Evolutionary conservation across 768 basidiomycete species (phyloP).

Genomic region (Panus rudis): DNA sequence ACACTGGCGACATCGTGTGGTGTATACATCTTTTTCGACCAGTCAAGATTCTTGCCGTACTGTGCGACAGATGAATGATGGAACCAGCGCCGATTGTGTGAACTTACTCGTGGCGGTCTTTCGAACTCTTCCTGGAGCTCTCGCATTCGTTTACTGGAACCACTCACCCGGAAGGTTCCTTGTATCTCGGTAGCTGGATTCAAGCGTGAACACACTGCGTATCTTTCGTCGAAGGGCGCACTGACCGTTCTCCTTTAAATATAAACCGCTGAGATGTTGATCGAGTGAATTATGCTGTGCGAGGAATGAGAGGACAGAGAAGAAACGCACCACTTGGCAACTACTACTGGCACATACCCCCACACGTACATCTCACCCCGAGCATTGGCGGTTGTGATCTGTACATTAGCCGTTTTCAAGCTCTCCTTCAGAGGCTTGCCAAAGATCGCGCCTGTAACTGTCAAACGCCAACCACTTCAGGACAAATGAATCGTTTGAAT

Average conservation of each 20-base stretch:
- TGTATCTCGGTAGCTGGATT: constrained; percentile 77
- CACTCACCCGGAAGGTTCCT: constrained; percentile 92
- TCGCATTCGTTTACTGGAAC: constrained; percentile 93
- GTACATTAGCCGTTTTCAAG: constrained; percentile 81
- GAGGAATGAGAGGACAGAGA: constrained; percentile 4
- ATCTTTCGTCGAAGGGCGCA: constrained; percentile 1
- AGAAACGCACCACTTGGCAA: constrained; percentile 83
- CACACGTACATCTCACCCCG: constrained; percentile 82
- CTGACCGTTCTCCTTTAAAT: constrained; percentile 90
- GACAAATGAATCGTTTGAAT: constrained; percentile 8
- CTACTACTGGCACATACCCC: constrained; percentile 95
- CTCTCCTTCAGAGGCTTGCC: constrained; percentile 80
- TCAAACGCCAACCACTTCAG: background rate
- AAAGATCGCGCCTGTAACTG: constrained; percentile 56
- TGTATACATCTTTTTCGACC: constrained; percentile 82
- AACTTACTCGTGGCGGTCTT: constrained; percentile 72
- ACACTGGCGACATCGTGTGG: constrained; percentile 97
- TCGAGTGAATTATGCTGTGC: no score
- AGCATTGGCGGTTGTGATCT: constrained; percentile 84
- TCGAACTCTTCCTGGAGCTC: constrained; percentile 92
- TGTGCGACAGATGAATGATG: constrained; percentile 24
- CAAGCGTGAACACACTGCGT: background rate
- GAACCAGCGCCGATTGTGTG: background rate
- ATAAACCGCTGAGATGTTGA: constrained; percentile 74
- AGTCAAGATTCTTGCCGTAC: constrained; percentile 93